These are phyloP conservation scores for Carex parvula DNA, from an alignment of 176 grass and related monocot genomes.

Conservation along the genomic window DNA sequence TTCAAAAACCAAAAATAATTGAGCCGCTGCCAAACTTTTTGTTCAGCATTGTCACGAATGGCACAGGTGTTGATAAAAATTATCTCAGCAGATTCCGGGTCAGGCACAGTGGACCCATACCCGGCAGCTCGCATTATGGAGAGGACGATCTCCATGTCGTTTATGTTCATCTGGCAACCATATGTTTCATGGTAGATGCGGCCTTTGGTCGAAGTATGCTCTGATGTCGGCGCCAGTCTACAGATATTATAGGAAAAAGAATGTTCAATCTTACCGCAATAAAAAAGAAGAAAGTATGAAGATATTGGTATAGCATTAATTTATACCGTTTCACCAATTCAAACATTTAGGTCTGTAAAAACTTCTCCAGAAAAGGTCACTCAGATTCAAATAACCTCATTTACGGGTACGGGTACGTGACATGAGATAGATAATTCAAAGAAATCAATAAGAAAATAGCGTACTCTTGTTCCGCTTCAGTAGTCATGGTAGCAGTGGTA, in stretches of 20 bases:
- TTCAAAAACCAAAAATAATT: constrained; percentile 99
- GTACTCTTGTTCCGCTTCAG: background rate
- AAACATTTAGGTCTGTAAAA: background rate
- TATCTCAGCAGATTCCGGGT: constrained; percentile 87
- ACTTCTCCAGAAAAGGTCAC: background rate
- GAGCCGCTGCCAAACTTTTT: constrained; percentile 98
- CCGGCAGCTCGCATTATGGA: constrained; percentile 90
- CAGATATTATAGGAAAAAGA: constrained; percentile 40
- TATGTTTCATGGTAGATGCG: constrained; percentile 98
- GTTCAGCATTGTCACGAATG: constrained; percentile 94
- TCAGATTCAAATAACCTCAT: background rate
- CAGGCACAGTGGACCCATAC: constrained; percentile 62
- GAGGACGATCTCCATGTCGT: constrained; percentile 96
- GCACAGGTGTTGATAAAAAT: constrained; percentile 99
- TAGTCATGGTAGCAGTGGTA: constrained; percentile 12
- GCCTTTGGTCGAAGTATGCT: constrained; percentile 41
- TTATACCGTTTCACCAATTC: background rate
- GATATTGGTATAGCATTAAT: background rate
- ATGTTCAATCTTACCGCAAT: background rate
- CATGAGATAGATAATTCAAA: background rate
- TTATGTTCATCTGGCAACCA: constrained; percentile 99
- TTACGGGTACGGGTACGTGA: background rate
- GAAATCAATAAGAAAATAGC: background rate
- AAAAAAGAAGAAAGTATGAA: background rate
- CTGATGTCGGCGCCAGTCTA: constrained; percentile 50